Base-by-base conservation (phyloP, 768 basidiomycete genomes). In the Naganishia kalamii region DNA sequence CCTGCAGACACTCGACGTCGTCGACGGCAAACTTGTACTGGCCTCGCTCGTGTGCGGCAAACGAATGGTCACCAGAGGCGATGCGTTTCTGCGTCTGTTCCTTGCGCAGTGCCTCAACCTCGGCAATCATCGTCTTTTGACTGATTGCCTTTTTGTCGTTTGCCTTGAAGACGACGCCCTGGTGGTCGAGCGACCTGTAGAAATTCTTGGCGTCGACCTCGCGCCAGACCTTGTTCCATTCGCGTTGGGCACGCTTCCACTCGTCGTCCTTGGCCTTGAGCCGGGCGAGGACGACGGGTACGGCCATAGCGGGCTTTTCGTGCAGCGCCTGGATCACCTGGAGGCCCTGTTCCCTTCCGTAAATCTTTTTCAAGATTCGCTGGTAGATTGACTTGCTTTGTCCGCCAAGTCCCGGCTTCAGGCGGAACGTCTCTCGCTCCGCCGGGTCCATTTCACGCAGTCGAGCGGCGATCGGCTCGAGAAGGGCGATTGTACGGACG, bases 211-310 rank as follows among this genome's bases (percentile, higher is more conserved):
- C 87, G 72, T 99, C 78, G 52, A 93, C 88, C 76, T 97, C 94
- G 57, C 92, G 84, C 96, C 96, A 98, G 17, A 92, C 93, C 66
- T 88, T 85, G 79, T 88, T 90, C 91, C 92, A 98, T 78, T 97
- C 93, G 30, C 94, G 84, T 77, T 92, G 90, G 30, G 88, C 86
- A 33, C 90, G 84, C 73, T 90, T 86, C 96, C 96, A 99, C 75
- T 99, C 96, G 67, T 96, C 93, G 76, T 97, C 90, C 78, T 93
- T 96, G 75, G 86, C 85, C 80, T 90, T 92, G 48, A 99, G 81
- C 11, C 96, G 86, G 46, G 84, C 81, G 2, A 98, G 84, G 6
- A 97, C 90, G 65, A 98, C 90, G 0, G 94, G 93, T 10, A 97
- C 87, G 1, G 92, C 86, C 51, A 93, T 87, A 49, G 84, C 86